Evolutionary conservation across 345 rosid species (phyloP).

Genomic region (Boechera divaricarpa): DNA sequence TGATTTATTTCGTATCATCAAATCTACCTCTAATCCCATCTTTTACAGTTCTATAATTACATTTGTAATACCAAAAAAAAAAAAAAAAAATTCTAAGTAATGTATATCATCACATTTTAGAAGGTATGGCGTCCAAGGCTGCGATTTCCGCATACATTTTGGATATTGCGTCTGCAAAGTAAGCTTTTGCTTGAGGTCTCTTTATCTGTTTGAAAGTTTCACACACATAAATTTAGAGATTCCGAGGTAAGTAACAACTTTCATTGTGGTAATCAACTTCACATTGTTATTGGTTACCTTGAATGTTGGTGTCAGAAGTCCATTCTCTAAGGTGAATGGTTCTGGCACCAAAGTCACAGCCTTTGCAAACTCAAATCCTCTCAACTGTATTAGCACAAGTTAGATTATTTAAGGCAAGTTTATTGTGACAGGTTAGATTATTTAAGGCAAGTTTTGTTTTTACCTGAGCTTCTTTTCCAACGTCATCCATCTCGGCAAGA

Average conservation of each 20-base stretch:
- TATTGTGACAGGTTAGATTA: background rate
- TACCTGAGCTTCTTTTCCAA: constrained; percentile 80
- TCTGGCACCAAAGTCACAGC: constrained; percentile 83
- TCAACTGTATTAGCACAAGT: constrained; percentile 51
- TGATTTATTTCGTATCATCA: background rate
- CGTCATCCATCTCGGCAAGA: constrained; percentile 73
- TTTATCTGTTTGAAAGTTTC: constrained; percentile 58
- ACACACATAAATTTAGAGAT: constrained; percentile 9
- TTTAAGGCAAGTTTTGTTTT: background rate
- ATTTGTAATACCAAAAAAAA: background rate
- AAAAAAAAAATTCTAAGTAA: constrained; percentile 7
- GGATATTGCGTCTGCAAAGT: constrained; percentile 67
- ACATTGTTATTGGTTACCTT: constrained; percentile 53
- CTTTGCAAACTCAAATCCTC: constrained; percentile 79
- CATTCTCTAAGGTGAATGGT: constrained; percentile 80
- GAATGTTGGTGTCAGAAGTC: constrained; percentile 84
- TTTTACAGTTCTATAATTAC: constrained; percentile 3
- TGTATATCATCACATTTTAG: constrained; percentile 31
- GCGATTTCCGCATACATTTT: constrained; percentile 73
- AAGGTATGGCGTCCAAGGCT: constrained; percentile 42
- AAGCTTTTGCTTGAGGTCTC: constrained; percentile 81
- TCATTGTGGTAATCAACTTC: background rate
- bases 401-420: background rate
- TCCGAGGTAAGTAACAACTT: constrained; percentile 11
- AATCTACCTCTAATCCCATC: constrained; percentile 28